Evolutionary conservation across 495 filamentous ascomycete genomes (phyloP), one percentile per base, ranked within the genome.

Genomic region (Oleoguttula mirabilis): DNA sequence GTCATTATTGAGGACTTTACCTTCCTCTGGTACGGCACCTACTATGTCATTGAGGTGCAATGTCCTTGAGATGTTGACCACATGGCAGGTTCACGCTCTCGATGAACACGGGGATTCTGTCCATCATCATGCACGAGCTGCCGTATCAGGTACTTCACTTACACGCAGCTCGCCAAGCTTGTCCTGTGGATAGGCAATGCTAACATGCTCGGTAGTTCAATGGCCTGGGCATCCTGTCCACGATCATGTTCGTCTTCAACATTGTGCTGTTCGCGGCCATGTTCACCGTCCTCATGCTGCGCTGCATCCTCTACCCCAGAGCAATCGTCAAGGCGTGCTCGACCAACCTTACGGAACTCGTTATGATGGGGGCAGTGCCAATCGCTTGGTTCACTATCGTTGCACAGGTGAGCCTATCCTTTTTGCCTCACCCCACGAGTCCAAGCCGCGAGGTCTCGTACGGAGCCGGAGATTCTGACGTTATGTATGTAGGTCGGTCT

Each of bases 61-160:
- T 14, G 8, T 8, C 8, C 27, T 30, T 30, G 27, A 30, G 8
- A 30, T 30, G n/a, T n/a, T n/a, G n/a, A n/a, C n/a, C n/a, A n/a
- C n/a, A n/a, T n/a, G n/a, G n/a, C n/a, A 30, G 39, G 39, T 49
- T 49, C 30, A 49, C 46, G 8, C 10, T 42, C 3, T 31, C 31
- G 2, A 51, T 51, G 47, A 51, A 51, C 31, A 40, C 47, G 4
- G 47, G 47, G 3, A 46, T 51, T 20, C 10, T 51, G 10, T 12
- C 17, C n/a, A 47, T 51, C 15, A 7, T 51, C 2, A 39, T 51
- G 22, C 47, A 51, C 34, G 42, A 51, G 33, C 30, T 46, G 10
- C 47, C 47, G 5, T 50, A 45, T 21, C 39, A 50, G 41, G 41
- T 45, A 14, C 14, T 30, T n/a, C n/a, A n/a, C n/a, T n/a, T n/a